Conservation (phyloP, 163 green algal species). For the Prototheca cutis region DNA sequence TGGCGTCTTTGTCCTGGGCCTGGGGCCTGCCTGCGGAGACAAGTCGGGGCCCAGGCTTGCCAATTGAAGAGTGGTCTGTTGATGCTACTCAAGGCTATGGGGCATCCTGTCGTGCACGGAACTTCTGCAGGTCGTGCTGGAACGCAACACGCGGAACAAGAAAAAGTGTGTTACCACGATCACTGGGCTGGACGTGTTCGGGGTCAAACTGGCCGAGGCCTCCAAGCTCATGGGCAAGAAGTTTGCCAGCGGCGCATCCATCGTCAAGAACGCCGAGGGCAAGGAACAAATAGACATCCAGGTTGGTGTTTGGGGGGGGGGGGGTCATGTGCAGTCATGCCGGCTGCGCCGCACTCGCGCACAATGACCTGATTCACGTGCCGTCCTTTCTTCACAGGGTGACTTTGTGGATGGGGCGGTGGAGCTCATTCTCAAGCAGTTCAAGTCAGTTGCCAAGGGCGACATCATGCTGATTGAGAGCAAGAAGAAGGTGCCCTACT, state of each 20-base stretch:
- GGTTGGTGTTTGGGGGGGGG: constrained; percentile 3
- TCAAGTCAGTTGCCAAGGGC: constrained; percentile 48
- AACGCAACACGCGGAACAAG: constrained; percentile 78
- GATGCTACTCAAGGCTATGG: neutral
- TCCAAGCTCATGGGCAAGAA: constrained; percentile 98
- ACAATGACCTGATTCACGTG: too few species aligned
- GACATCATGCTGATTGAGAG: constrained; percentile 63
- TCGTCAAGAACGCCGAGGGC: constrained; percentile 79
- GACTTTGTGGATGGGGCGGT: constrained; percentile 63
- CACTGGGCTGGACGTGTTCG: constrained; percentile 81
- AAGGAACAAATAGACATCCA: constrained; percentile 89
- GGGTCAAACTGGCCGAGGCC: constrained; percentile 86
- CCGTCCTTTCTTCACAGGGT: constrained; percentile 62
- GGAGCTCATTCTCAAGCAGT: constrained; percentile 64
- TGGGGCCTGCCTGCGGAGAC: too few species aligned
- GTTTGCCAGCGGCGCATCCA: constrained; percentile 86
- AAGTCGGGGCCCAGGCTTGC: too few species aligned
- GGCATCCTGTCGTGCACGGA: neutral
- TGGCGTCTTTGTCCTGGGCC: too few species aligned
- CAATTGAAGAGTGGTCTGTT: neutral
- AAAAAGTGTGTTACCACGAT: constrained; percentile 95
- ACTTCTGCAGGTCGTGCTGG: constrained; percentile 61
- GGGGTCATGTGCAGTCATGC: too few species aligned
- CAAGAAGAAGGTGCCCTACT: constrained; percentile 52
- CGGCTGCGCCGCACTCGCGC: too few species aligned